Percentiles rank a stretch among this genome's conserved stretches.
Evolutionary conservation across 2,329 filamentous ascomycete species (phyloP).

Genomic region (Calonectria henricotiae): DNA sequence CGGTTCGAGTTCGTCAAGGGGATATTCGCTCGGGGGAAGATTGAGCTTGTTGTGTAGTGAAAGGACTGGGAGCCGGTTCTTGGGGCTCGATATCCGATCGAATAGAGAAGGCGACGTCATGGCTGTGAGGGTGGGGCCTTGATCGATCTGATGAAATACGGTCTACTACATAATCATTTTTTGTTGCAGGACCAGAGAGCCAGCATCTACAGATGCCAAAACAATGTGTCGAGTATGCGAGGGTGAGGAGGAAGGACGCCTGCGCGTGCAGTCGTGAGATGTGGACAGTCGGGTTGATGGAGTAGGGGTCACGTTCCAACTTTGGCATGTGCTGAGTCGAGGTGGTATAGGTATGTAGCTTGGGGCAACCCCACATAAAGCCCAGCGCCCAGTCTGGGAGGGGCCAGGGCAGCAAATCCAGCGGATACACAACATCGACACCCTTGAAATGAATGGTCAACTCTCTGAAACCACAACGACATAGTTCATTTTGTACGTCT

Average conservation of each 20-base stretch:
- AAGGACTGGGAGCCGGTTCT: slow-evolving; percentile 49
- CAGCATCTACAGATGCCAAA: neutral
- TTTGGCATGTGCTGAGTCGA: slow-evolving; percentile 33
- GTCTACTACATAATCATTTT: slow-evolving; percentile 5
- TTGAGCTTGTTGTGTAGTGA: slow-evolving; percentile 50
- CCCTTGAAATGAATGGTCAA: too few species aligned
- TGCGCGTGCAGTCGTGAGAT: neutral
- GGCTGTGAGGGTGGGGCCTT: neutral
- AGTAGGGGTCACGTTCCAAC: slow-evolving; percentile 31
- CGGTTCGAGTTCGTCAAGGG: slow-evolving; percentile 61
- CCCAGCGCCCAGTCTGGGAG: neutral
- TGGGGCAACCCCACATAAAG: neutral
- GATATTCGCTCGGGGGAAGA: slow-evolving; percentile 56
- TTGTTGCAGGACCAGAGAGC: neutral
- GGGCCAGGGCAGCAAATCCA: too few species aligned
- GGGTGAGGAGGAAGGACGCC: neutral
- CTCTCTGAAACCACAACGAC: too few species aligned
- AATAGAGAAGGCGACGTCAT: slow-evolving; percentile 55
- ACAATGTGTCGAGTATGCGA: neutral
- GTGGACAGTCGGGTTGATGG: neutral
- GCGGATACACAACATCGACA: too few species aligned
- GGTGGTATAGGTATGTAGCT: neutral
- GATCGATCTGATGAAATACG: slow-evolving; percentile 1
- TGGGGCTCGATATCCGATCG: slow-evolving; percentile 51
- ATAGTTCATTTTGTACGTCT: too few species aligned